These are phyloP conservation scores for Capsicum baccatum DNA, from an alignment of 257 asterid genomes.

Conservation along the genomic window DNA sequence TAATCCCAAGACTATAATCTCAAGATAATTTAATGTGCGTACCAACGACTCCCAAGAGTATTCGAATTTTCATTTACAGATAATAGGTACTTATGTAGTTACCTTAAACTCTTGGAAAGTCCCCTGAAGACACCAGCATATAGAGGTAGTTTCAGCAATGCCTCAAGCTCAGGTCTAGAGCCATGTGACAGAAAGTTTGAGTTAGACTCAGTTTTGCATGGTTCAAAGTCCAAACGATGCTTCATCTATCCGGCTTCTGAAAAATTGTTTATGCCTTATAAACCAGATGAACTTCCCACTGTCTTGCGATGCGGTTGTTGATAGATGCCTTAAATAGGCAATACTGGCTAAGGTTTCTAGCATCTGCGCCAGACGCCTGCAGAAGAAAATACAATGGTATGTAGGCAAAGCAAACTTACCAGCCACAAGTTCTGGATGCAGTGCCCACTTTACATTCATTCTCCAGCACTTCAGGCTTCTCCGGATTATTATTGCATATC, in stretches of 20 bases:
- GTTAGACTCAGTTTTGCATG: neutral
- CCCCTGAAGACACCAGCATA: neutral
- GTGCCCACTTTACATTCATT: neutral
- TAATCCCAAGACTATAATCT: no score
- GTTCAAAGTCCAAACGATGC: neutral
- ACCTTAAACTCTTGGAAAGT: neutral
- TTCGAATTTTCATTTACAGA: neutral
- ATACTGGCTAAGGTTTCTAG: neutral
- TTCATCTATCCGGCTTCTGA: neutral
- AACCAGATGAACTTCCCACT: no score
- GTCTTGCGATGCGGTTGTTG: neutral
- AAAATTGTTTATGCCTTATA: no score
- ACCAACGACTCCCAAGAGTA: neutral
- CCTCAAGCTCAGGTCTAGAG: neutral
- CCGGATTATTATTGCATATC: neutral
- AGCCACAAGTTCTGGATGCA: neutral
- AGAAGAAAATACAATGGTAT: no score
- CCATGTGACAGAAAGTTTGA: neutral
- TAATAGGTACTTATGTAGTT: neutral
- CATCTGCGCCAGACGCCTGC: neutral
- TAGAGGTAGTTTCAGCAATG: neutral
- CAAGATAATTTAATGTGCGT: no score
- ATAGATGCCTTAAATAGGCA: neutral
- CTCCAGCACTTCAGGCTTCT: neutral
- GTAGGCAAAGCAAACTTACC: constrained; percentile 3